Conservation (phyloP, 2,329 filamentous ascomycete genomes). For the Curvularia sp. region DNA sequence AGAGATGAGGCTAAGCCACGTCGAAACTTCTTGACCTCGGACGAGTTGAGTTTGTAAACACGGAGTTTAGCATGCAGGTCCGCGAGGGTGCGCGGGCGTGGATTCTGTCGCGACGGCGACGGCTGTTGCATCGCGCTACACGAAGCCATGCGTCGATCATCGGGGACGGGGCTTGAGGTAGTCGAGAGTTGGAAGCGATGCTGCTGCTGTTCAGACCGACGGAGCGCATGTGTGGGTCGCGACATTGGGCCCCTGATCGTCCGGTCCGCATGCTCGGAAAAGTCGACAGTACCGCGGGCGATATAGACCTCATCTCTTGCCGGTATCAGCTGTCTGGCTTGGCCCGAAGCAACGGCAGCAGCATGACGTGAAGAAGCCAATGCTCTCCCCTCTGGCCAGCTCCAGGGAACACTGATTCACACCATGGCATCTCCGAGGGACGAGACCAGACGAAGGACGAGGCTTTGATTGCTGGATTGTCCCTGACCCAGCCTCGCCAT, state of each 20-base stretch:
- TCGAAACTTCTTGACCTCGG: not conserved
- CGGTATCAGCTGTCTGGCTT: not conserved
- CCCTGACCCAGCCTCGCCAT: not conserved
- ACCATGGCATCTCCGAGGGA: not conserved
- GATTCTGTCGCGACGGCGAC: conserved; percentile 11
- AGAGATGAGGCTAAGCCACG: conserved; percentile 4
- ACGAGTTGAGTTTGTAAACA: not conserved
- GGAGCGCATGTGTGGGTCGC: not conserved
- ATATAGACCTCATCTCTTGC: not conserved
- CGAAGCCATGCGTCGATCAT: conserved; percentile 1
- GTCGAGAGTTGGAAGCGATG: not conserved
- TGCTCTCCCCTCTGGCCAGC: not conserved
- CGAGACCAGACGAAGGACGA: not conserved
- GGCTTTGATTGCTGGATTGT: not conserved
- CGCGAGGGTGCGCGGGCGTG: conserved; percentile 7
- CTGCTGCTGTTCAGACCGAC: not conserved
- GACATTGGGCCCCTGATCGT: conserved; percentile 3
- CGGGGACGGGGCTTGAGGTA: not conserved
- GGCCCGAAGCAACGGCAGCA: not conserved
- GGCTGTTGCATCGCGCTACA: conserved; percentile 1
- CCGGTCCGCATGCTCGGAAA: conserved; percentile 2
- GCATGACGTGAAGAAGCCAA: conserved; percentile 2
- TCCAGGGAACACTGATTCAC: not conserved
- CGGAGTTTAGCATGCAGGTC: conserved; percentile 5
- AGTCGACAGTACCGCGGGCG: not conserved